Evolutionary conservation across 768 basidiomycete genomes (phyloP), one percentile per base, ranked within the genome.

Genomic region (Arthromyces matolae): DNA sequence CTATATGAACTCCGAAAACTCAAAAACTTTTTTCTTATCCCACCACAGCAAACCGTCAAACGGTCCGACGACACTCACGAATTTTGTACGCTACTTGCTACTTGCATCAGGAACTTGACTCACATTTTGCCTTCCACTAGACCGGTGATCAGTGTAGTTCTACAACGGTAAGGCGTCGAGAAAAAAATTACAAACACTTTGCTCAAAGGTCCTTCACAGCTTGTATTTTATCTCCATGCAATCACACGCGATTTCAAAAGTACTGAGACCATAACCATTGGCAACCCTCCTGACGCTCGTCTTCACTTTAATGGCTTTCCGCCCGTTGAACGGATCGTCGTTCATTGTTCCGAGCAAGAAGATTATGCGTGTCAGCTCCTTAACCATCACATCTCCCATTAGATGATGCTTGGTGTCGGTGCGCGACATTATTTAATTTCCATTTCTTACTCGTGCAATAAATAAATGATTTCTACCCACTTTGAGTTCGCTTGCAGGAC

Each of bases 41-140:
- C 65, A 63, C 50, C 61, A 18, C 74, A 96, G 93, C 87, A 93
- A 87, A 89, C 86, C 27, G 92, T 98, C 81, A 98, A 97, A 77
- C 81, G 89, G 59, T 80, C 82, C 33, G 92, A 98, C 72, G 95
- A 98, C 61, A 97, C 93, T 23, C 89, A 89, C 70, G 95, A 96
- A 54, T 99, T 99, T 68, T 99, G 93, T 84, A 60, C 63, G 83
- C 37, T 18, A 6, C 8, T 39, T 29, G 13, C 12, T 31, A 29
- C 3, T 13, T 8, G 1, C 18, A 18, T 24, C 10, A 4, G 29
- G 12, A 3, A 4, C 33, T 37, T 18, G 23, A 0, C 39, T 40
- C 7, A 39, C 6, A 19, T 19, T 34, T 9, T 48, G 51, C 18
- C 40, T 14, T 35, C 25, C 25, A 58, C 31, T 55, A 77, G 79